phyloP scores from a whole-genome alignment of 345 rosid species.

The Boechera stricta region DNA sequence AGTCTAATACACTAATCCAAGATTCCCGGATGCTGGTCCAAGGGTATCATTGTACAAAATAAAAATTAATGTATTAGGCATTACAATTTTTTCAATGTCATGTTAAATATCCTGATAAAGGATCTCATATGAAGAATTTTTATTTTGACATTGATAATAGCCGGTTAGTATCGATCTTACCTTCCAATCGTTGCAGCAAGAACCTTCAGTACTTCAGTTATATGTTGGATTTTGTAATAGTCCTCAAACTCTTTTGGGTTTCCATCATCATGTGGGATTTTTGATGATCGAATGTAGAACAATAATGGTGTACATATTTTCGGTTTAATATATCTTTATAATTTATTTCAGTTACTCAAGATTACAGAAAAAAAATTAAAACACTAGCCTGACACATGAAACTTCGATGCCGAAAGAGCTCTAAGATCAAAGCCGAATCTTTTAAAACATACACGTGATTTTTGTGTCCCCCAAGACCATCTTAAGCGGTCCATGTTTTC shows the following conservation, averaged over 20 bases:
- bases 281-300: background rate
- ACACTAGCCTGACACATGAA: slow-evolving; percentile 46
- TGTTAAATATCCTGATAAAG: background rate
- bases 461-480: slow-evolving; percentile 45
- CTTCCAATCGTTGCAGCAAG: background rate
- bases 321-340: background rate
- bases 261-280: background rate
- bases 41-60: slow-evolving; percentile 22
- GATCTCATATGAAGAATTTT: background rate
- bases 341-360: slow-evolving; percentile 5
- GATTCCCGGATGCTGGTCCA: slow-evolving; percentile 44
- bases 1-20: slow-evolving; percentile 39
- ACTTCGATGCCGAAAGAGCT: slow-evolving; percentile 47
- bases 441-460: slow-evolving; percentile 42
- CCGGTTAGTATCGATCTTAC: slow-evolving; percentile 11
- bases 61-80: background rate
- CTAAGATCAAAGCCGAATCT: slow-evolving; percentile 43
- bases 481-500: slow-evolving; percentile 43
- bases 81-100: background rate
- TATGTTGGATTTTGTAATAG: background rate
- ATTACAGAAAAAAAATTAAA: background rate
- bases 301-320: background rate
- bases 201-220: too few relatives aligned
- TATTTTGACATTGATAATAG: background rate
- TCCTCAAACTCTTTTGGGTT: background rate